Base-by-base conservation (phyloP, 2,329 filamentous ascomycete species). In the Ophiostoma perfectum region DNA sequence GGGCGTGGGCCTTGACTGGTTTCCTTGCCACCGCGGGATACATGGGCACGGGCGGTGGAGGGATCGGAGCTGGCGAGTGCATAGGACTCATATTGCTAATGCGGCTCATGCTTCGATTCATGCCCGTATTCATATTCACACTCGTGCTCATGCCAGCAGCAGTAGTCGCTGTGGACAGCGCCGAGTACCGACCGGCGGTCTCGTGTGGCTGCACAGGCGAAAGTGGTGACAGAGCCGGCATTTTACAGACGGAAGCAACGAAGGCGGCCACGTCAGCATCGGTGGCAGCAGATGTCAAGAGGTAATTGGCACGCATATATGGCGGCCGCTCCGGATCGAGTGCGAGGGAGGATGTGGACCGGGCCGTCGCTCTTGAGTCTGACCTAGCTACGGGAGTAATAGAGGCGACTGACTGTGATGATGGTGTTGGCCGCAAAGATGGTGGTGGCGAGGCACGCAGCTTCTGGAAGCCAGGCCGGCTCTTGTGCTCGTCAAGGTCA, bases 221-320 rank as follows among this genome's bases (percentile, higher is more conserved):
- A 1, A 81, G 60, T 78, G 78, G 45, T 8, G 62, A n/a, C n/a
- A 79, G 77, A 11, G 80, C 75, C 3, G 86, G 77, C 18, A 81
- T 79, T 67, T 81, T 81, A 73, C 82, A 81, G 18, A 89, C 82
- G 0, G 80, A 79, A 0, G 81, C 80, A 42, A 88, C 78, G 70
- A 88, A 85, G 0, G 77, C 80, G 0, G 81, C 78, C 45, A 87
- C 82, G 71, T 88, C 86, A 3, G 78, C 73, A 14, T 83, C 81
- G 7, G 79, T 83, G 3, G 86, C 86, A 1, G 80, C 81, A 2
- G 83, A 84, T 0, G 84, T 82, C 38, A 89, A 78, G 9, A 87
- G 78, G 71, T 84, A 86, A 74, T 88, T 82, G 82, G 0, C 82
- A 81, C 39, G 84, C 80, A 47, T 55, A 27, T 27, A 66, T 0